Evolutionary conservation across 805 yeast species (phyloP).

Genomic region (Wickerhamiella alocasiicola): DNA sequence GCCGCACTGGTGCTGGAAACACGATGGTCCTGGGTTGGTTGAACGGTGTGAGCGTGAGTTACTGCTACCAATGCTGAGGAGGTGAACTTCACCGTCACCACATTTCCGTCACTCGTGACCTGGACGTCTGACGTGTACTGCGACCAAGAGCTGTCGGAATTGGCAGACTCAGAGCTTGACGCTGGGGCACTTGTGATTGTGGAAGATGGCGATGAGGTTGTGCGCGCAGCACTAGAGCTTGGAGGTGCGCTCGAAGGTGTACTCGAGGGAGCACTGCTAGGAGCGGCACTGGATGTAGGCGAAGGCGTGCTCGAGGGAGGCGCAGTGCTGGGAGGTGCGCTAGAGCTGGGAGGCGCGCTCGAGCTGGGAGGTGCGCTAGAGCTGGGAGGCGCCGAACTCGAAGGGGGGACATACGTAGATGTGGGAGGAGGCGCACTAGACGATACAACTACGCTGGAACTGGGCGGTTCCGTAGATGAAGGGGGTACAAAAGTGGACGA

Average conservation of each 20-base stretch:
- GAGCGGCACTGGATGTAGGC: not conserved
- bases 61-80: conserved; percentile 3
- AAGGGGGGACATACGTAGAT: no score
- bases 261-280: not conserved
- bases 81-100: conserved; percentile 2
- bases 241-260: not conserved
- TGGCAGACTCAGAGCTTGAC: not conserved
- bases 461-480: no score
- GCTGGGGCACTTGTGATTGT: not conserved
- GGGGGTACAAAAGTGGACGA: no score
- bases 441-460: no score
- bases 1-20: not conserved
- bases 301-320: not conserved
- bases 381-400: no score
- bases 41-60: conserved; percentile 4
- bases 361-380: not conserved
- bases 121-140: not conserved
- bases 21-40: no score
- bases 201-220: not conserved
- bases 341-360: not conserved
- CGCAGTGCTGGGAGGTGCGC: not conserved
- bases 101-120: conserved; percentile 5
- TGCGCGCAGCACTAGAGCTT: not conserved
- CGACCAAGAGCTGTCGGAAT: conserved; percentile 2
- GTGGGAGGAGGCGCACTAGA: no score